Evolutionary conservation across 345 rosid species (phyloP), one percentile per base, ranked within the genome.

Genomic region (Citrus mangshanensis): DNA sequence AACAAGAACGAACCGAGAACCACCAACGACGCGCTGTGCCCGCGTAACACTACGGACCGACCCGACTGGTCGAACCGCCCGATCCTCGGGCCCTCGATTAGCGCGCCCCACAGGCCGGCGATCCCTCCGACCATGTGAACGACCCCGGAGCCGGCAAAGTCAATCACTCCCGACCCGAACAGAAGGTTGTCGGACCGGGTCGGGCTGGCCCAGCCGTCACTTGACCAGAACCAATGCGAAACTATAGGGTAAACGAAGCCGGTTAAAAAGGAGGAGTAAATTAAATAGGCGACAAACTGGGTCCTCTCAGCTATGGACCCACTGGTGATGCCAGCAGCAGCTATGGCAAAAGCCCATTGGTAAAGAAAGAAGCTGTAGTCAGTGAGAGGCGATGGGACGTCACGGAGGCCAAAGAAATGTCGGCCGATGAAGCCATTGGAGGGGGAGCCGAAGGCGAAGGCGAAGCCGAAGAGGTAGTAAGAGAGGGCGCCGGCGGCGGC

Each of bases 41-140:
- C 98, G 7, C 93, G 92, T 18, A 93, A 66, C 0, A 86, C 89
- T 19, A 86, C 85, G 1, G 90, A 65, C 30, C 84, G 85, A 2
- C 93, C 93, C 0, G 84, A 69, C 7, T 65, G 76, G 32, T 88
- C 92, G 55, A 88, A 91, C 49, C 93, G 84, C 10, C 98, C 98
- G 1, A 90, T 85, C n/a, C 96, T 77, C 5, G 98, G 96, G 34
- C 96, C 98, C 76, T 89, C 91, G 32, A 92, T 82, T 2, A 89
- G 63, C 1, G 96, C 91, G 0, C 98, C 98, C 93, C 96, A 92
- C 1, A 93, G 59, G 13, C 98, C 95, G 0, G 93, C 94, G 4
- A 92, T 89, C 28, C 96, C 96, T 12, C 96, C 98, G 3, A 90
- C 94, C 94, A 93, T 89, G 78, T 93, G 96, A 10, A 92, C 96